phyloP scores from a whole-genome alignment of 352 stramenopile species.

The Pilasporangium apinafurcum region DNA sequence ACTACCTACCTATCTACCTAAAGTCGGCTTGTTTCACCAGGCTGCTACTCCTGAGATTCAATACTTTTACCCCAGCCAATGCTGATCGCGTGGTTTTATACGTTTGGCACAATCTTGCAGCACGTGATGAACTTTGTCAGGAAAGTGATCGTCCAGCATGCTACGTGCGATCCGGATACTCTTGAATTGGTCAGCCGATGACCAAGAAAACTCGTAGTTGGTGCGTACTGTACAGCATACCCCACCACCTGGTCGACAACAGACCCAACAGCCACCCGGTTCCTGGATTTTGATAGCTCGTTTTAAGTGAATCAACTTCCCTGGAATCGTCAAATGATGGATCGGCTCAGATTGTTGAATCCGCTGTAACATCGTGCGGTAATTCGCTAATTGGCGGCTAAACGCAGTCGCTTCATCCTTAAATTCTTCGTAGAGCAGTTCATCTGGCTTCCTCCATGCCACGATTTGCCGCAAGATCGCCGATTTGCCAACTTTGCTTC shows the following conservation, averaged over 20 bases:
- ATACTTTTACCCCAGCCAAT: slow-evolving; percentile 10
- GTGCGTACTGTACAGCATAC: slow-evolving; percentile 81
- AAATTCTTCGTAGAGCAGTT: slow-evolving; percentile 54
- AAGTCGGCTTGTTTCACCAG: not conserved
- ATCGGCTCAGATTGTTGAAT: slow-evolving; percentile 81
- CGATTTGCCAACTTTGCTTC: slow-evolving; percentile 82
- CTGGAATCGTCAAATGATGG: slow-evolving; percentile 72
- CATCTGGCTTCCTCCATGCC: slow-evolving; percentile 69
- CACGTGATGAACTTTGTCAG: slow-evolving; percentile 84
- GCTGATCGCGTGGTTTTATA: slow-evolving; percentile 25
- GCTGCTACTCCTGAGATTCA: slow-evolving; percentile 7
- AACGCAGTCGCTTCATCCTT: slow-evolving; percentile 26
- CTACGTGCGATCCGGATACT: slow-evolving; percentile 75
- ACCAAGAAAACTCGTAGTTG: slow-evolving; percentile 77
- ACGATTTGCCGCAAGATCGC: slow-evolving; percentile 76
- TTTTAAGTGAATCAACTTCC: slow-evolving; percentile 70
- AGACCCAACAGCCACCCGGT: slow-evolving; percentile 69
- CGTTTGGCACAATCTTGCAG: slow-evolving; percentile 72
- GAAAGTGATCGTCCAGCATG: slow-evolving; percentile 87
- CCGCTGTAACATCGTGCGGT: slow-evolving; percentile 78
- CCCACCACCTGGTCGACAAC: slow-evolving; percentile 66
- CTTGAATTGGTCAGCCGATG: slow-evolving; percentile 47
- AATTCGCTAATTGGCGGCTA: slow-evolving; percentile 61
- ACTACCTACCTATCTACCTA: not conserved
- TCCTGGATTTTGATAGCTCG: slow-evolving; percentile 24